Base-by-base conservation (phyloP, 2,329 filamentous ascomycete genomes). In the Colletotrichum plurivorum region DNA sequence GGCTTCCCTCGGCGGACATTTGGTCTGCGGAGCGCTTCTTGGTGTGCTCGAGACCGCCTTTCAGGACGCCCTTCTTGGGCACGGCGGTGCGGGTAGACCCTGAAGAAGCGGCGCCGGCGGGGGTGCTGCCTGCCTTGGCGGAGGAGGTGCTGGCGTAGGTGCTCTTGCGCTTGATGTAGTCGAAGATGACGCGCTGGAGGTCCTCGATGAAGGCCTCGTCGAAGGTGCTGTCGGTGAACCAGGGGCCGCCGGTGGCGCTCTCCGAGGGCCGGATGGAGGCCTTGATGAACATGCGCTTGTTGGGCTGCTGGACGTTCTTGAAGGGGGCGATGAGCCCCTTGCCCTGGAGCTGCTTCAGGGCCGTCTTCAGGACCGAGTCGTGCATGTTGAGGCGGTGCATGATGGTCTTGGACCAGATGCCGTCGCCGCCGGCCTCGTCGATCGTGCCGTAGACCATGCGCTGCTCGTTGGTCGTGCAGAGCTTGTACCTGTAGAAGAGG, bases 201-300 rank as follows among this genome's bases (percentile, higher is more conserved):
- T 90, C 89, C 65, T 93, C 90, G 74, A 98, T 95, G 78, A 99
- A 94, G 67, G 92, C 93, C 72, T 93, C 91, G 80, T 99, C 96
- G 13, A 98, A 87, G 72, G 95, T 93, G 60, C 94, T 93, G 71
- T 97, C 94, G 8, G 93, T 95, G 79, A 96, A 98, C 94, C 95
- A 99, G 9, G 94, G 93, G 2, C 96, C 96, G 55, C 96, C 96
- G 0, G 94, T 97, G 54, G 97, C 93, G 71, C 96, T 93, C 71
- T 98, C 95, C 62, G 92, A 94, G 0, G 96, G 95, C 12, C 90
- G 89, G 70, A 99, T 88, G 71, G 92, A 91, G 62, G 92, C 90
- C 76, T 97, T 91, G 87, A 99, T 97, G 85, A 96, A 99, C 88
- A 97, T 97, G 82, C 97, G 97, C 78, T 96, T 93, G 73, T 92